Evolutionary conservation across 768 basidiomycete genomes (phyloP).

Genomic region (Termitomyces eurrhizus): DNA sequence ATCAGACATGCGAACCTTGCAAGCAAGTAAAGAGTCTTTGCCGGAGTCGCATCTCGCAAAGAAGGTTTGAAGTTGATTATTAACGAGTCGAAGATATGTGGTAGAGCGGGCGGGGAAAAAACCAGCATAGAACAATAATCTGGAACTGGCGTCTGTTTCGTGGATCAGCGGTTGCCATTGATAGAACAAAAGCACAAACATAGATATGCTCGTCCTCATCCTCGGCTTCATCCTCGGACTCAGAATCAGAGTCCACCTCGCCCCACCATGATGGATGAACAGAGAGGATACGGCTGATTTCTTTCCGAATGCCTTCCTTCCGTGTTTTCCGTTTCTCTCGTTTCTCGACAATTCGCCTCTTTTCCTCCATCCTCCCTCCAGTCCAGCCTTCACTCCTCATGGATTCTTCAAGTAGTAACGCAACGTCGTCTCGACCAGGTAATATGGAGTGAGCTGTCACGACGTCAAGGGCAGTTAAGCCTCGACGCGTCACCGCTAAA

Average conservation of each 20-base stretch:
- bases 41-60: constrained; percentile 77
- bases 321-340: constrained; percentile 48
- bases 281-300: constrained; percentile 53
- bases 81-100: constrained; percentile 76
- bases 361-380: constrained; percentile 71
- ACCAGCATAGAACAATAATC: constrained; percentile 91
- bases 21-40: constrained; percentile 87
- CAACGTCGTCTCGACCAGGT: constrained; percentile 81
- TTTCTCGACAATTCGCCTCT: constrained; percentile 56
- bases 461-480: constrained; percentile 85
- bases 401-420: constrained; percentile 82
- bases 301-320: constrained; percentile 53
- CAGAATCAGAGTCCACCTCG: constrained; percentile 37
- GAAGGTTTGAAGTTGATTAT: constrained; percentile 73
- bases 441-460: constrained; percentile 79
- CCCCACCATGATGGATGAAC: constrained; percentile 68
- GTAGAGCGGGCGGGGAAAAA: constrained; percentile 77
- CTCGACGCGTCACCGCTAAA: constrained; percentile 69
- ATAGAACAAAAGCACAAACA: constrained; percentile 33
- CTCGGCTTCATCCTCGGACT: constrained; percentile 45
- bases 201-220: constrained; percentile 38
- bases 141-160: constrained; percentile 54
- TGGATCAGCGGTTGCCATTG: constrained; percentile 2
- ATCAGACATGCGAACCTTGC: constrained; percentile 89
- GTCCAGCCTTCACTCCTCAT: constrained; percentile 86